phyloP scores from a whole-genome alignment of 2,329 filamentous ascomycete species.

The Madurella mycetomatis region DNA sequence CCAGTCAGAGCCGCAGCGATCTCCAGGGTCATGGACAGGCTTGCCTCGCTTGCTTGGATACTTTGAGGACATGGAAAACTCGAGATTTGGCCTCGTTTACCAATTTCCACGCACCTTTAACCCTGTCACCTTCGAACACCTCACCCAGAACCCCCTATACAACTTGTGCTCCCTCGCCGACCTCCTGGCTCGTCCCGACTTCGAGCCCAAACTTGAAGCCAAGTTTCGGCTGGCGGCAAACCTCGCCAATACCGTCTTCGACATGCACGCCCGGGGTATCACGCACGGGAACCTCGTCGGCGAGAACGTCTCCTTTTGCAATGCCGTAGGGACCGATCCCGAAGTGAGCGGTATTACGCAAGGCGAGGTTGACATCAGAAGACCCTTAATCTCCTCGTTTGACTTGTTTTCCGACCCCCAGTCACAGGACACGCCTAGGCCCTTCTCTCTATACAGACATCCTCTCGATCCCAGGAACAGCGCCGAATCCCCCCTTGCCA shows the following conservation, averaged over 20 bases:
- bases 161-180: conserved; percentile 52
- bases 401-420: conserved; percentile 61
- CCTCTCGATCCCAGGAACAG: conserved; percentile 56
- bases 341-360: conserved; percentile 35
- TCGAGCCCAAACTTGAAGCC: conserved; percentile 66
- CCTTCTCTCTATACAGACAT: conserved; percentile 57
- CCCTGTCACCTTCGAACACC: conserved; percentile 49
- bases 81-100: conserved; percentile 70
- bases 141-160: conserved; percentile 47
- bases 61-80: conserved; percentile 67
- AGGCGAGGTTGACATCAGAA: conserved; percentile 57
- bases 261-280: conserved; percentile 65
- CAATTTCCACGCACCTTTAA: conserved; percentile 65
- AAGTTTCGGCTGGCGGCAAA: conserved; percentile 73
- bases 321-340: conserved; percentile 39
- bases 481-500: conserved; percentile 43
- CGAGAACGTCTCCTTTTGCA: conserved; percentile 63
- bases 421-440: conserved; percentile 30
- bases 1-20: conserved; percentile 49
- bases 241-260: conserved; percentile 66
- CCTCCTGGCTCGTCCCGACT: conserved; percentile 47
- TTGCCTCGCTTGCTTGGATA: conserved; percentile 61
- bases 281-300: conserved; percentile 67
- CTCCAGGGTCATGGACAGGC: conserved; percentile 56
- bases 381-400: conserved; percentile 68